These are phyloP conservation scores for Talaromyces sp. DNA, from an alignment of 2,329 filamentous ascomycete species.

Conservation along the genomic window DNA sequence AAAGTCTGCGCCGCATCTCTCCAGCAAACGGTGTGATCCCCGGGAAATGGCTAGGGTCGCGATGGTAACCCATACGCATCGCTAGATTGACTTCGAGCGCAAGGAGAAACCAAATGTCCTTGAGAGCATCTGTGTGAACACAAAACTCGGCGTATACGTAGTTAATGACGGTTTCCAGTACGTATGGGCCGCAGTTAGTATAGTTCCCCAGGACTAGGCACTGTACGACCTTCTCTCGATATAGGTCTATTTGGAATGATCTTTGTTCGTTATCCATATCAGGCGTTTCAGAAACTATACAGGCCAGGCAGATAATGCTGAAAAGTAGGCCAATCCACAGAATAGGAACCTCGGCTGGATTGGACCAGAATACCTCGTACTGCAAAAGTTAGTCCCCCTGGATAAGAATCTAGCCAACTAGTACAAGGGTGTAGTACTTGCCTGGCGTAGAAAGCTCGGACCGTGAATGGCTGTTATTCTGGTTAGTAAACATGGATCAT, in stretches of 20 bases:
- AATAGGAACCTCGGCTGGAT: conserved; percentile 32
- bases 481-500: conserved; percentile 10
- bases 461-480: conserved; percentile 22
- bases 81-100: conserved; percentile 52
- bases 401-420: no score
- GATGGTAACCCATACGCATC: conserved; percentile 57
- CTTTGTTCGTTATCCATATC: background rate
- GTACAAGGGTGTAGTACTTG: conserved; percentile 5
- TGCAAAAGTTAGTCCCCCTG: conserved; percentile 18
- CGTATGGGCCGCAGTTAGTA: conserved; percentile 46
- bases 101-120: conserved; percentile 48
- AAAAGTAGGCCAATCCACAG: conserved; percentile 45
- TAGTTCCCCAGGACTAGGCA: conserved; percentile 51
- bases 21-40: conserved; percentile 50
- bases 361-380: conserved; percentile 43
- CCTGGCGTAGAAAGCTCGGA: conserved; percentile 29
- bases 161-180: conserved; percentile 51
- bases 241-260: background rate
- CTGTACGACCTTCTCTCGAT: conserved; percentile 39
- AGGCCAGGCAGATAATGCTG: conserved; percentile 31
- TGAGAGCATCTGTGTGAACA: conserved; percentile 48
- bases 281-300: background rate
- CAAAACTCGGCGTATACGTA: conserved; percentile 52
- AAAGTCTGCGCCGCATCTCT: conserved; percentile 44
- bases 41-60: conserved; percentile 49